Base-by-base conservation (phyloP, 2,329 filamentous ascomycete species). In the Microsporum canis region DNA sequence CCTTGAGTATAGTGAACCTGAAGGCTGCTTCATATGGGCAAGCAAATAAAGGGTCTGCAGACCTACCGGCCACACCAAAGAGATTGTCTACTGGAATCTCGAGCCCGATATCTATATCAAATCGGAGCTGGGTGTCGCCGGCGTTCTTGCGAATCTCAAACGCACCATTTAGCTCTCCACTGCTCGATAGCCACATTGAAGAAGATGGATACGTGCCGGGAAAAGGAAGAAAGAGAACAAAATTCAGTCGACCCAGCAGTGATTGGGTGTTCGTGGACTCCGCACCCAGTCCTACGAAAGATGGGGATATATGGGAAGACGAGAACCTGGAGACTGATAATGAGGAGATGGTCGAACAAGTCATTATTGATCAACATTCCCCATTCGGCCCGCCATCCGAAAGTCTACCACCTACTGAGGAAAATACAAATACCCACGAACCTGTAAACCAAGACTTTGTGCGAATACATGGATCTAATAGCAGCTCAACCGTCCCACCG, bases 181-280 rank as follows among this genome's bases (percentile, higher is more conserved):
- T 79, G 1, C 80, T 84, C 64, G 85, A 91, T 67, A 82, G 85
- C 2, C 86, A 92, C 58, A 71, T 70, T 12, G 85, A 89, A 62
- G 87, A 88, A 31, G 84, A 88, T 71, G 82, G 82, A 1, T 80
- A 79, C 47, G 76, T 82, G 29, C 80, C 76, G 39, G 83, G 82
- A 3, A 83, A 79, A 67, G 84, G 83, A 33, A 85, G 83, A 63
- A 95, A 91, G 73, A 82, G 83, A 60, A 84, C 86, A 5, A 84
- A 85, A 51, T 88, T 88, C 71, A 83, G 85, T 62, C 78, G 85
- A 63, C 78, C 83, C 58, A 86, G 84, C 68, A 82, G 79, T 34
- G 78, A 83, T 33, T 96, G 92, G 92, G 85, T 82, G 64, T 88
- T 91, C 68, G 79, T 80, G 27, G 88, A 86, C 68, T 81, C 84